A percentile compares a stretch with the other conserved stretches of the same genome.
Evolutionary conservation across 2,329 filamentous ascomycete species (phyloP).

Genomic region (Westerdykella ornata): DNA sequence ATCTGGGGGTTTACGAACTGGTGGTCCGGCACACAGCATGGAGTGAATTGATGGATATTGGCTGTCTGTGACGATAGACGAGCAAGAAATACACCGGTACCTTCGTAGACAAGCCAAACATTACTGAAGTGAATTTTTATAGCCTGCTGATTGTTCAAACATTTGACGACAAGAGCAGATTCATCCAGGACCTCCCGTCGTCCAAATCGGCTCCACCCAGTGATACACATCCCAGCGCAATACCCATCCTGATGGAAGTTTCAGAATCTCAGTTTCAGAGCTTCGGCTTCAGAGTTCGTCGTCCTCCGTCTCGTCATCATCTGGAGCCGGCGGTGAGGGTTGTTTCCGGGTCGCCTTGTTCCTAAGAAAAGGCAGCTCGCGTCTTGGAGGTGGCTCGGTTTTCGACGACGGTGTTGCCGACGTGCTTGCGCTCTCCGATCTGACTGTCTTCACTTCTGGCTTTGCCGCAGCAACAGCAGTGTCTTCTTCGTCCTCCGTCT

Average conservation of each 20-base stretch:
- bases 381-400: slow-evolving; percentile 25
- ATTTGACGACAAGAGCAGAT: too few species aligned
- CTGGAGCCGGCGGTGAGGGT: slow-evolving; percentile 8
- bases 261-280: too few species aligned
- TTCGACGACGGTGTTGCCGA: slow-evolving; percentile 14
- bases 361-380: slow-evolving; percentile 33
- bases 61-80: too few species aligned
- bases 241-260: background rate
- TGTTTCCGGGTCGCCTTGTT: slow-evolving; percentile 12
- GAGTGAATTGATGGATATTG: too few species aligned
- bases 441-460: slow-evolving; percentile 12
- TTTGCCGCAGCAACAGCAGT: slow-evolving; percentile 5
- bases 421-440: slow-evolving; percentile 14
- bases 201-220: background rate
- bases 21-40: too few species aligned
- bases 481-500: slow-evolving; percentile 31
- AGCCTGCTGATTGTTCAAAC: too few species aligned
- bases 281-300: slow-evolving; percentile 33
- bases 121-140: too few species aligned
- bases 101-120: too few species aligned
- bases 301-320: slow-evolving; percentile 35
- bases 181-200: too few species aligned
- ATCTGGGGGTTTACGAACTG: too few species aligned
- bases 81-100: too few species aligned
- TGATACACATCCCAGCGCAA: background rate